Base-by-base conservation (phyloP, 768 basidiomycete genomes). In the Termitomyces sp. region DNA sequence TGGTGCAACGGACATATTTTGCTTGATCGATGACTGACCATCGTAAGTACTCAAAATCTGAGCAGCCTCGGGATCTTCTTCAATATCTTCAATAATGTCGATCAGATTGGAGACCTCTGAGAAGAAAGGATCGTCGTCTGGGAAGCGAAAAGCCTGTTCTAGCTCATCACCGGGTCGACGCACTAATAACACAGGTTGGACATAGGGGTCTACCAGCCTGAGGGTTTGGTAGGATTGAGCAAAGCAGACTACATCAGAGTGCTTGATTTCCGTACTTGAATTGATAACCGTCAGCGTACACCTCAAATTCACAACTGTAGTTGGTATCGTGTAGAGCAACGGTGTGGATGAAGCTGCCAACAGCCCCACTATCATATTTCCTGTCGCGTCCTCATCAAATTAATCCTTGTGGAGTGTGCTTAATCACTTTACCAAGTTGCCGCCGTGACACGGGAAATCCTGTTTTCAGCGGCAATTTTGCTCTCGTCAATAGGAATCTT, bases 341-440 rank as follows among this genome's bases (percentile, higher is more conserved):
- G 45, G 92, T 80, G 67, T 99, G 96, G 3, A 85, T 91, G 73
- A 99, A 89, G 59, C 84, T 89, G 24, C 97, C 96, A 34, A 98
- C 91, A 37, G 95, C 96, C 13, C 96, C 96, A 58, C 83, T 93
- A 61, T 91, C 88, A 70, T 98, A 99, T 78, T 99, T 99, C 90
- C 89, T 89, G 66, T 42, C 64, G 27, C n/a, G 37, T 39, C 65
- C 46, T 50, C 52, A 31, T 59, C 15, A 55, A 51, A 34, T 22
- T 16, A 36, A 50, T 57, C 1, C 18, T 39, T 20, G 18, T 24
- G 4, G 8, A 31, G 22, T 18, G n/a, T 6, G 9, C 9, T 34
- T 20, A 22, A 37, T 31, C 18, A 54, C 64, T 74, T 48, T 69
- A 89, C 95, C 96, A 98, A 37, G 87, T 90, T 44, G 96, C 95